Percentiles rank a stretch among this genome's conserved stretches.
These are phyloP conservation scores for Syzygium syzygioides DNA, from an alignment of 441 rosid species.

Conservation along the genomic window DNA sequence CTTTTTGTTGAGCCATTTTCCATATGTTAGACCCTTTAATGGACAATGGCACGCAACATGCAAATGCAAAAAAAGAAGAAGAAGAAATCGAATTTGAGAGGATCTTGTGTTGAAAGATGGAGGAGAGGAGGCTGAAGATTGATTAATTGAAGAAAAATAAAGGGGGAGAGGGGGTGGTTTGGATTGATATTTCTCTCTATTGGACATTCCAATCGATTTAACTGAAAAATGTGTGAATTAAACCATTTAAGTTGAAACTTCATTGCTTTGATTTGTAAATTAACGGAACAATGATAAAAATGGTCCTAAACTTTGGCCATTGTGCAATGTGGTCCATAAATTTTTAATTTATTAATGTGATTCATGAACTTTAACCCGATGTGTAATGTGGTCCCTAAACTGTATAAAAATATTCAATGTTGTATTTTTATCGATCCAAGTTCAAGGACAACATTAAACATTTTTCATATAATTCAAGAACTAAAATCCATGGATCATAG, in stretches of 20 bases:
- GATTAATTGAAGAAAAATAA: background rate
- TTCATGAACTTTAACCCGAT: no score
- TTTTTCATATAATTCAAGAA: no score
- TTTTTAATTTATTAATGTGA: no score
- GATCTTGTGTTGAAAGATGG: background rate
- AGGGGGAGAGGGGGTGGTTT: background rate
- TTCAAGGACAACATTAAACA: no score
- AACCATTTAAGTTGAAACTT: background rate
- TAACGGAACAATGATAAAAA: no score
- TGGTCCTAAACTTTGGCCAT: no score
- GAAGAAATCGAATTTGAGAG: background rate
- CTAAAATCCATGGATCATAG: no score
- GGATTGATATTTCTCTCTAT: background rate
- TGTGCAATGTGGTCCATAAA: no score
- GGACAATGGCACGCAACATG: background rate
- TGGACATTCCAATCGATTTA: background rate
- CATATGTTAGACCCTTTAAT: background rate
- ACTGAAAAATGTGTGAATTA: background rate
- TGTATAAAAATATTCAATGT: no score
- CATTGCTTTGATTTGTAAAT: background rate
- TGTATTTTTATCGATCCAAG: no score
- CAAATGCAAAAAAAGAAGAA: background rate
- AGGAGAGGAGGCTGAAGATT: background rate
- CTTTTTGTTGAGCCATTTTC: background rate
- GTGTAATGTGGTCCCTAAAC: fast-evolving